A percentile compares a stretch with the other conserved stretches of the same genome.
Conservation (phyloP, 2,329 filamentous ascomycete genomes). For the Trichoderma harzianum region DNA sequence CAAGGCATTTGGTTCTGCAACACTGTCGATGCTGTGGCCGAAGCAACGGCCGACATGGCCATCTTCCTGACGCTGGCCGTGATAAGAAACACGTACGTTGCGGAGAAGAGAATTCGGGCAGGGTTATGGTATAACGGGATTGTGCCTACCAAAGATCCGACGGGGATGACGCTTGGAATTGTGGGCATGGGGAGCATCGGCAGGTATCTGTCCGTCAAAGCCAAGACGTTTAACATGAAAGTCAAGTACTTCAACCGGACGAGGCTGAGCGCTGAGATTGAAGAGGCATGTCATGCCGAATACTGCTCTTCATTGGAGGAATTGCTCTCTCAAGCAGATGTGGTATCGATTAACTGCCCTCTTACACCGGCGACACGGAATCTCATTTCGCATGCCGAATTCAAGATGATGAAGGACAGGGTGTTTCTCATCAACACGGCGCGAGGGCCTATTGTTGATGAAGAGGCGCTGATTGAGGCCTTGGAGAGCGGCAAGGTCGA, state of each 20-base stretch:
- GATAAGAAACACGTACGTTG: conserved; percentile 43
- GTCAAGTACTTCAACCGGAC: conserved; percentile 44
- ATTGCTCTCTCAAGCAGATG: conserved; percentile 39
- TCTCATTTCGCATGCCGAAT: conserved; percentile 39
- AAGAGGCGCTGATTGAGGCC: conserved; percentile 44
- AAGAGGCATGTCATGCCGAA: conserved; percentile 33
- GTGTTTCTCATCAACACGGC: conserved; percentile 50
- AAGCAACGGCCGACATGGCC: conserved; percentile 51
- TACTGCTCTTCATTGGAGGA: conserved; percentile 38
- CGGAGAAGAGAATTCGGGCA: conserved; percentile 35
- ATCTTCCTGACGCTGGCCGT: conserved; percentile 33
- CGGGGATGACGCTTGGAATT: conserved; percentile 44
- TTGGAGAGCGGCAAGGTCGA: conserved; percentile 45
- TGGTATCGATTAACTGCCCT: conserved; percentile 41
- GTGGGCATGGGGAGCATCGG: conserved; percentile 49
- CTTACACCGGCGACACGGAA: conserved; percentile 39
- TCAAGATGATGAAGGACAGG: conserved; percentile 46
- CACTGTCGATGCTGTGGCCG: conserved; percentile 48
- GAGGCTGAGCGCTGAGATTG: conserved; percentile 33
- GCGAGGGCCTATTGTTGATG: conserved; percentile 47
- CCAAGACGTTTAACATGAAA: conserved; percentile 41
- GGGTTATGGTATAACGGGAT: conserved; percentile 38
- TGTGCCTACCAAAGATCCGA: conserved; percentile 40
- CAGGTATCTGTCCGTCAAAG: conserved; percentile 40
- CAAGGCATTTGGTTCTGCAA: conserved; percentile 53